Evolutionary conservation across 2,329 filamentous ascomycete genomes (phyloP).

Genomic region (Pseudogymnoascus sp.): DNA sequence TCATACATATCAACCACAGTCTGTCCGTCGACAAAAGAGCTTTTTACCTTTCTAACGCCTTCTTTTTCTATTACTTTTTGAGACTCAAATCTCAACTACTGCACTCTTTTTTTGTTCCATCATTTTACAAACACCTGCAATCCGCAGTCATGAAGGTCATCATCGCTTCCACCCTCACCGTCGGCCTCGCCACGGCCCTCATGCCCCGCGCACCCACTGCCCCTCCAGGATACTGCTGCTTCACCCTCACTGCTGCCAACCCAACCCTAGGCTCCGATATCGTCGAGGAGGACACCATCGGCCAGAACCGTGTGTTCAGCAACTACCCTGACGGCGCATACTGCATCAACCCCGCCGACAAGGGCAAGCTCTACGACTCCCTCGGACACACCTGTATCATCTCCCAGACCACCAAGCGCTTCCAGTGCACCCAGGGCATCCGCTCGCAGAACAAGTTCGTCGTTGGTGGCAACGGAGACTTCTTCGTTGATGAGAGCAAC

Average conservation of each 20-base stretch:
- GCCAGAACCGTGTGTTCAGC: slow-evolving; percentile 22
- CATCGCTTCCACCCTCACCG: slow-evolving; percentile 9
- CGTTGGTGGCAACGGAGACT: slow-evolving; percentile 16
- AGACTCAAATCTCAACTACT: neutral
- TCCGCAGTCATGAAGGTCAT: slow-evolving; percentile 5
- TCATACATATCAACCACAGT: slow-evolving; percentile 3
- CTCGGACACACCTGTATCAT: slow-evolving; percentile 21
- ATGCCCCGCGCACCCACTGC: slow-evolving; percentile 12
- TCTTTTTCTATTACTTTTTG: neutral
- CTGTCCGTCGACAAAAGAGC: neutral
- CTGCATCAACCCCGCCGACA: slow-evolving; percentile 15
- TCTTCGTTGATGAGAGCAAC: slow-evolving; percentile 15
- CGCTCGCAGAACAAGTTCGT: slow-evolving; percentile 15
- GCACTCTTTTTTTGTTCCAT: neutral
- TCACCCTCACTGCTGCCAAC: slow-evolving; percentile 20
- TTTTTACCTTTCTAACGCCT: neutral
- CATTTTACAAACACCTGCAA: neutral
- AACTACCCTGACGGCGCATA: slow-evolving; percentile 18
- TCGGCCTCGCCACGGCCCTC: slow-evolving; percentile 15
- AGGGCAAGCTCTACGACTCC: slow-evolving; percentile 16
- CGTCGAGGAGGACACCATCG: slow-evolving; percentile 18
- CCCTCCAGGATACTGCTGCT: slow-evolving; percentile 19
- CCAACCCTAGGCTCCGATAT: slow-evolving; percentile 13
- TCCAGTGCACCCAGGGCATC: slow-evolving; percentile 19
- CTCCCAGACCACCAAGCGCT: slow-evolving; percentile 16